These are phyloP conservation scores for Musa schizocarpa DNA, from an alignment of 176 grass and related monocot genomes.

Conservation along the genomic window DNA sequence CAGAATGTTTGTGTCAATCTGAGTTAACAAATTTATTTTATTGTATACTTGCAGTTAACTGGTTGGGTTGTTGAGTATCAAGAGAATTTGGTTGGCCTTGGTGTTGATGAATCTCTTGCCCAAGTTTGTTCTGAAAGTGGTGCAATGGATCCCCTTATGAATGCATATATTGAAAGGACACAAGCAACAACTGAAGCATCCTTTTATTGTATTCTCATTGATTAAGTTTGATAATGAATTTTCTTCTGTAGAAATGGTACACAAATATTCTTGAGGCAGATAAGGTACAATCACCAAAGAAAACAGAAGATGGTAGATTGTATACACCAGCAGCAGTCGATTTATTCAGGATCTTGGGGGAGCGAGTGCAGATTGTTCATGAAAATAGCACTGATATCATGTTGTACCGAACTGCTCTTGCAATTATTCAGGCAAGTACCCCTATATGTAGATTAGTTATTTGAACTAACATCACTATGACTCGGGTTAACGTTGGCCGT, in stretches of 20 bases:
- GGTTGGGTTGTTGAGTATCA: slow-evolving; percentile 97
- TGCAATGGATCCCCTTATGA: slow-evolving; percentile 97
- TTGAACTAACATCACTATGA: no score
- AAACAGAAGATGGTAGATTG: slow-evolving; percentile 70
- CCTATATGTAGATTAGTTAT: no score
- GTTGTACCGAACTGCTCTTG: slow-evolving; percentile 86
- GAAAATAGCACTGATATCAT: slow-evolving; percentile 96
- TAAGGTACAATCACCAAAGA: slow-evolving; percentile 90
- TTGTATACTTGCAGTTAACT: slow-evolving; percentile 59
- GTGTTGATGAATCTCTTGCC: slow-evolving; percentile 90
- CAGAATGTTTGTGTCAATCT: no score
- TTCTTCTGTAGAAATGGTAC: slow-evolving; percentile 94
- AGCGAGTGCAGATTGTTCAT: slow-evolving; percentile 91
- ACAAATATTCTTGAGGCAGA: slow-evolving; percentile 97
- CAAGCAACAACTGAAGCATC: slow-evolving; percentile 91
- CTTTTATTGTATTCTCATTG: neutral
- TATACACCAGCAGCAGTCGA: slow-evolving; percentile 95
- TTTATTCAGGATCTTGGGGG: slow-evolving; percentile 93
- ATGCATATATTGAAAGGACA: slow-evolving; percentile 94
- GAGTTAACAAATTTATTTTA: slow-evolving; percentile 4
- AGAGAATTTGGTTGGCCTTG: slow-evolving; percentile 92
- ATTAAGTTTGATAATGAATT: slow-evolving; percentile 11
- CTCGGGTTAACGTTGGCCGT: no score
- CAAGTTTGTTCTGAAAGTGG: slow-evolving; percentile 99
- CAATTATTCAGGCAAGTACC: slow-evolving; percentile 79